These are phyloP conservation scores for Hygrocybe punicea DNA, from an alignment of 768 basidiomycete species.

Conservation along the genomic window DNA sequence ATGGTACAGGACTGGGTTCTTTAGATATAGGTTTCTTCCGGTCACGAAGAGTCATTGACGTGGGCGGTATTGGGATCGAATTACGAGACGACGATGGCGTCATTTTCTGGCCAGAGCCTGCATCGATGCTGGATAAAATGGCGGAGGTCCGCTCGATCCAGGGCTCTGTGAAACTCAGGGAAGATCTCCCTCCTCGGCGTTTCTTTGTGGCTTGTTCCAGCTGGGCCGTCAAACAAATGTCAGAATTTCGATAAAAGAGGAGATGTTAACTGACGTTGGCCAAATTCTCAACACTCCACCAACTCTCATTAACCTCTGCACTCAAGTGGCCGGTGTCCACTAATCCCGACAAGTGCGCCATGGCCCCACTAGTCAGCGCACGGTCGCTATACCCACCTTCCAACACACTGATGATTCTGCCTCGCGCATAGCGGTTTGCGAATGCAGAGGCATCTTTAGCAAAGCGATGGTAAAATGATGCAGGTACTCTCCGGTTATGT, in stretches of 20 bases:
- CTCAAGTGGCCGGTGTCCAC: conserved; percentile 35
- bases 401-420: conserved; percentile 79
- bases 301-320: conserved; percentile 42
- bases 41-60: conserved; percentile 50
- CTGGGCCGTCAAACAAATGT: conserved; percentile 31
- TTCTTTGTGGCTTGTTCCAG: conserved; percentile 65
- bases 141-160: conserved; percentile 61
- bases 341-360: conserved; percentile 79
- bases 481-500: conserved; percentile 85
- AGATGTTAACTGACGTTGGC: conserved; percentile 42
- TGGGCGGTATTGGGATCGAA: conserved; percentile 29
- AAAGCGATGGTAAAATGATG: conserved; percentile 82
- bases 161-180: conserved; percentile 37
- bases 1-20: conserved; percentile 15
- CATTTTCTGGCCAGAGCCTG: conserved; percentile 18
- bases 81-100: conserved; percentile 20
- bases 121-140: conserved; percentile 47
- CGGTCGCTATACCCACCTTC: conserved; percentile 96
- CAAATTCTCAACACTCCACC: conserved; percentile 68
- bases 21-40: conserved; percentile 31
- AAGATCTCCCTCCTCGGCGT: conserved; percentile 46
- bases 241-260: not conserved
- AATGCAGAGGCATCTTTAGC: conserved; percentile 66
- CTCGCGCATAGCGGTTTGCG: conserved; percentile 59
- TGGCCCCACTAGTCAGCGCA: conserved; percentile 76